These are phyloP conservation scores for Chlorella sp. DNA, from an alignment of 139 green algal species.

Conservation along the genomic window DNA sequence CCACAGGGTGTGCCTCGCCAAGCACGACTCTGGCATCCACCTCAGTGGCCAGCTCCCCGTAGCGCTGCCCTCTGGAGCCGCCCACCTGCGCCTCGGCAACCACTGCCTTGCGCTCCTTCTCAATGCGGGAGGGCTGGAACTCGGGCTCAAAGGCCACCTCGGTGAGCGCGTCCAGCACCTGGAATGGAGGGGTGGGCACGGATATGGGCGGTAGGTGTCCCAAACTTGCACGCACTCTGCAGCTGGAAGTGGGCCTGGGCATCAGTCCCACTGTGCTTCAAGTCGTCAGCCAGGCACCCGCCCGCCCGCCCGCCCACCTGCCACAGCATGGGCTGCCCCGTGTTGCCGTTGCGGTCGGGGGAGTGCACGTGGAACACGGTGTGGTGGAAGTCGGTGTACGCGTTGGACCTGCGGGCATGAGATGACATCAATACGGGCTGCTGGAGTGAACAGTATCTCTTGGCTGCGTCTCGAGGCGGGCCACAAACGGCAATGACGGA, in stretches of 20 bases:
- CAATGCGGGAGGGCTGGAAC: constrained; percentile 88
- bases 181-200: not conserved
- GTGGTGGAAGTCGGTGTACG: constrained; percentile 99
- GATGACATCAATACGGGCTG: not conserved
- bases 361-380: constrained; percentile 99
- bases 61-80: too few species aligned
- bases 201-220: not conserved
- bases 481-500: too few species aligned
- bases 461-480: not conserved
- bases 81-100: constrained; percentile 88
- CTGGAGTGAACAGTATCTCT: not conserved
- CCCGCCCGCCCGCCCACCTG: constrained; percentile 57
- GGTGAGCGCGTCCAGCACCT: constrained; percentile 92
- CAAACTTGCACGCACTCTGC: not conserved
- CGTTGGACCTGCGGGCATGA: constrained; percentile 75
- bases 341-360: constrained; percentile 74
- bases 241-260: not conserved
- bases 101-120: constrained; percentile 98
- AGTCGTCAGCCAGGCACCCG: not conserved
- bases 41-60: too few species aligned
- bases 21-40: too few species aligned
- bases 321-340: constrained; percentile 81
- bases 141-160: constrained; percentile 93
- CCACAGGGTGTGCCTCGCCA: too few species aligned
- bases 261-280: not conserved